phyloP scores from a whole-genome alignment of 257 asterid species.

The Nicotiana knightiana region DNA sequence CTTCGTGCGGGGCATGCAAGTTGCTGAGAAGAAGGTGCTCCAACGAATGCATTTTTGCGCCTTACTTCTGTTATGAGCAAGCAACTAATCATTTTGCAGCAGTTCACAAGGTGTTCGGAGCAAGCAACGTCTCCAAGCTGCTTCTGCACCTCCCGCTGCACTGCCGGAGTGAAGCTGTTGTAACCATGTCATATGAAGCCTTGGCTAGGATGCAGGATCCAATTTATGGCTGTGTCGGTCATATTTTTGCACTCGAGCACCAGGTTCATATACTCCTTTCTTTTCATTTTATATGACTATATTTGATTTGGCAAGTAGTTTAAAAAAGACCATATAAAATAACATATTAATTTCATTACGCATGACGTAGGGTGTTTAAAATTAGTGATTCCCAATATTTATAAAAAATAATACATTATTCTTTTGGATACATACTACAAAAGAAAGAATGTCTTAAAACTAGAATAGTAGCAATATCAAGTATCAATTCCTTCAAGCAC shows the following conservation, averaged over 20 bases:
- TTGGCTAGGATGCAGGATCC: slow-evolving; percentile 70
- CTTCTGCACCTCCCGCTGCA: slow-evolving; percentile 43
- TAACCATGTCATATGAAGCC: slow-evolving; percentile 60
- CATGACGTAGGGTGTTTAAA: no score
- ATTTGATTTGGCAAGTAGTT: no score
- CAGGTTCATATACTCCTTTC: slow-evolving; percentile 32
- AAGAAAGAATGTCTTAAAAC: no score
- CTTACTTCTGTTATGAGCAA: slow-evolving; percentile 53
- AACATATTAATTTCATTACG: no score
- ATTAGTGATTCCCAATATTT: no score
- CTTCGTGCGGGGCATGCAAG: slow-evolving; percentile 78
- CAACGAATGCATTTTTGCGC: slow-evolving; percentile 59
- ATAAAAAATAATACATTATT: no score
- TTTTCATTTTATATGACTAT: no score
- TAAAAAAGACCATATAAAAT: no score
- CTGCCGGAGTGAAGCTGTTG: slow-evolving; percentile 45
- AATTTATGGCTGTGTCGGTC: slow-evolving; percentile 58
- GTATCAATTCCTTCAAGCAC: no score
- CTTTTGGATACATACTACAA: no score
- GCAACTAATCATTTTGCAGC: slow-evolving; percentile 56
- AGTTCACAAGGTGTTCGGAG: slow-evolving; percentile 68
- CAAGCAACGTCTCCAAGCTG: slow-evolving; percentile 68
- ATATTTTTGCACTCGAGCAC: slow-evolving; percentile 56
- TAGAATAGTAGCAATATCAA: no score
- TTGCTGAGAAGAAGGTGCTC: slow-evolving; percentile 65